Conservation (phyloP, 192 early-diverging fungal genomes). For the Coemansia sp. region DNA sequence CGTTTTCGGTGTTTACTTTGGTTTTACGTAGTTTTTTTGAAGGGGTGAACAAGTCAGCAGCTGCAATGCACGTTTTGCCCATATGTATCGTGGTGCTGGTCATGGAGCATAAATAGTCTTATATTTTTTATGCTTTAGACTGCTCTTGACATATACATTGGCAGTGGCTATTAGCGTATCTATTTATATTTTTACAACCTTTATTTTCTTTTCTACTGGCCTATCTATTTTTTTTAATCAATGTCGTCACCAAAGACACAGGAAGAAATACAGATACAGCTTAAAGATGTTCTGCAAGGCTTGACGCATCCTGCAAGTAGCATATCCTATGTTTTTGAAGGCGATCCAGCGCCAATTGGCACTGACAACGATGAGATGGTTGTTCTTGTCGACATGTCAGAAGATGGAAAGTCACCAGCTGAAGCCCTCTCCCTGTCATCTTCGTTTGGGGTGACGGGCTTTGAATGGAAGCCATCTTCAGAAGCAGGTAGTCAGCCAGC, state of each 20-base stretch:
- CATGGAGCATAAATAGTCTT: neutral
- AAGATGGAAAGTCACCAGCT: conserved; percentile 18
- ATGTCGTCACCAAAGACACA: conserved; percentile 7
- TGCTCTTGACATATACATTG: too few relatives aligned
- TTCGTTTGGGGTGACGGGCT: conserved; percentile 38
- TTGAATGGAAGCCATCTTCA: conserved; percentile 23
- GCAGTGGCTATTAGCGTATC: too few relatives aligned
- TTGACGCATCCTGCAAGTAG: conserved; percentile 28
- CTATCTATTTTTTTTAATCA: neutral
- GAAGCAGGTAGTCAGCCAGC: neutral
- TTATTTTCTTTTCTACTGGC: neutral
- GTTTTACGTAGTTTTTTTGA: neutral
- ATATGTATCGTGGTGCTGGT: neutral
- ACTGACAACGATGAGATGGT: conserved; percentile 21
- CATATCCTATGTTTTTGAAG: conserved; percentile 38
- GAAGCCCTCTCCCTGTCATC: conserved; percentile 34
- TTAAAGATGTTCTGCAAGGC: conserved; percentile 30
- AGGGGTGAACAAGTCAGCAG: neutral
- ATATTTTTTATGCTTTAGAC: too few relatives aligned
- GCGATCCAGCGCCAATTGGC: conserved; percentile 37
- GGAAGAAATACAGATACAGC: conserved; percentile 30
- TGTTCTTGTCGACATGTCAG: conserved; percentile 42
- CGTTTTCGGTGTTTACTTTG: neutral
- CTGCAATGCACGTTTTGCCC: neutral
- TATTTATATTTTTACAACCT: neutral